Evolutionary conservation across 2,329 filamentous ascomycete genomes (phyloP).

Genomic region (Fusarium transvaalense): DNA sequence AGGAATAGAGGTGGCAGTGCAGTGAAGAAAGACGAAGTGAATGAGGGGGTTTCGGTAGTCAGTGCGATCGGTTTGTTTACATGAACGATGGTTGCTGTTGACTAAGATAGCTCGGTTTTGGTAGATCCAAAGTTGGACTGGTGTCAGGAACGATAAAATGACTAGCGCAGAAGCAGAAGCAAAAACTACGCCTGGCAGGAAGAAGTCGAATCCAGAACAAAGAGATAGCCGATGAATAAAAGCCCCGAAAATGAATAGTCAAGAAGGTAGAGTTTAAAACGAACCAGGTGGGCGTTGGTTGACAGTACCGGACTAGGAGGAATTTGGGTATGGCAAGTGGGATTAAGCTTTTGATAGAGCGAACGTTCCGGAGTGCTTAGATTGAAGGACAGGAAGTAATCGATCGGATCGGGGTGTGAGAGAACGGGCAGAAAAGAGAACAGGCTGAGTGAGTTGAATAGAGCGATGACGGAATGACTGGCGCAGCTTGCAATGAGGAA

Average conservation of each 20-base stretch:
- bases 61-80: conserved; percentile 43
- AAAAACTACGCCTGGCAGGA: conserved; percentile 12
- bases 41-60: conserved; percentile 10
- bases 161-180: conserved; percentile 21
- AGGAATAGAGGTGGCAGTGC: conserved; percentile 6
- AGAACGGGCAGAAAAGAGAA: conserved; percentile 15
- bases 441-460: conserved; percentile 6
- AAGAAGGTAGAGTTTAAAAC: conserved; percentile 28
- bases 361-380: conserved; percentile 8
- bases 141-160: conserved; percentile 30
- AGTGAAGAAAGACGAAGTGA: conserved; percentile 5
- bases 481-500: conserved; percentile 11
- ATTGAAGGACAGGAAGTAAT: conserved; percentile 2
- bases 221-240: conserved; percentile 3
- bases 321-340: conserved; percentile 17
- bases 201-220: conserved; percentile 23
- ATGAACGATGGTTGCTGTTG: conserved; percentile 40
- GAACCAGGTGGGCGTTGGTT: conserved; percentile 24
- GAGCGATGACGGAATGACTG: conserved; percentile 33
- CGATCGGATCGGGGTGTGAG: conserved; percentile 9
- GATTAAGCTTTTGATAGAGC: conserved; percentile 31
- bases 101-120: conserved; percentile 36
- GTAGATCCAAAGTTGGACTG: conserved; percentile 31
- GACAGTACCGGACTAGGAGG: conserved; percentile 13
- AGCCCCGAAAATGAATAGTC: conserved; percentile 34